Evolutionary conservation across 2,329 filamentous ascomycete genomes (phyloP), one percentile per base, ranked within the genome.

Genomic region (Nigrospora sphaerica): DNA sequence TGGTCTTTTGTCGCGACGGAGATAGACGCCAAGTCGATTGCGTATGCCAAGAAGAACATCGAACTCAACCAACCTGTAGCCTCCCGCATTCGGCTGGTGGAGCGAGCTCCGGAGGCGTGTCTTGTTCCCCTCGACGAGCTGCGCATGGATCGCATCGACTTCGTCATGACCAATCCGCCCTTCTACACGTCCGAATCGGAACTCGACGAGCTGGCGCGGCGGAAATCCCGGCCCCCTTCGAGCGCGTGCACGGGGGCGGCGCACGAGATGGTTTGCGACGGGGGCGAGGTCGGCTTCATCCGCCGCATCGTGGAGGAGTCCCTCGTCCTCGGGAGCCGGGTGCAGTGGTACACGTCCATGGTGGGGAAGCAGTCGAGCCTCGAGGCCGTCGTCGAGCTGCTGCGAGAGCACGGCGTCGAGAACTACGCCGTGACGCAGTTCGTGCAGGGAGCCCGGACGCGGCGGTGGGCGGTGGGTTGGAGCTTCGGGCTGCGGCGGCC

Each of bases 281-380:
- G 88, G 3, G 90, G 90, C 2, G 90, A 95, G 61, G 68, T 87
- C 1, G 79, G 76, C 4, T 95, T 95, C 61, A 81, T 89, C 4
- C 67, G 71, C 1, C 75, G 80, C 6, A 84, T 95, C 52, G 71
- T 95, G 5, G 67, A 76, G 1, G 86, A 95, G 61, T 89, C 84
- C 32, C 62, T 86, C 0, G 49, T 61, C 0, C 67, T 88, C 2
- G 68, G 71, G 16, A 70, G 77, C 0, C 73, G 74, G 11, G 81
- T 95, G 0, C 78, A 80, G 49, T 98, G 93, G 93, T 97, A 93
- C 64, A 93, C 86, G 1, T 83, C 83, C 45, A 95, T 97, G 88
- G 72, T 97, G 0, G 91, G 92, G 0, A 95, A 95, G 57, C 70
- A 88, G 31, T 75, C 77, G 0, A 91, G 85, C 53, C 71, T 88